Conservation (phyloP, 78 protist species). For the Tieghemostelium lacteum region DNA sequence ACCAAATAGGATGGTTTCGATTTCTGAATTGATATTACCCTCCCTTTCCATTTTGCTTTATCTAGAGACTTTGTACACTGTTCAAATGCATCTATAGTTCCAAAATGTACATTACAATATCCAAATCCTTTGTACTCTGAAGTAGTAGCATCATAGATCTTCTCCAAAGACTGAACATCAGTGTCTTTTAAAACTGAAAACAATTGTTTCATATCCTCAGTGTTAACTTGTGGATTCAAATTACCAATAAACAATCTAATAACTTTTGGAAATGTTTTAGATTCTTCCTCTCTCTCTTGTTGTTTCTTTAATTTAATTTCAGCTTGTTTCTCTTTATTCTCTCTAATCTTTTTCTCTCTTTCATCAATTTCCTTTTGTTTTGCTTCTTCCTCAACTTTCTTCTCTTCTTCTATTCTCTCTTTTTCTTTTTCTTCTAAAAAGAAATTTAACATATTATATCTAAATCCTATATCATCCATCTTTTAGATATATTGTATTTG, state of each 20-base stretch:
- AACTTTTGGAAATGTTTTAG: conserved; percentile 20
- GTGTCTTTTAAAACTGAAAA: conserved; percentile 11
- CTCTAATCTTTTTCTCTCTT: conserved; percentile 23
- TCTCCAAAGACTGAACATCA: conserved; percentile 7
- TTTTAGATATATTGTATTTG: neutral
- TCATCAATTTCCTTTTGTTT: conserved; percentile 4
- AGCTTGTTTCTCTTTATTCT: conserved; percentile 4
- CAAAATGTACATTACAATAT: conserved; percentile 24
- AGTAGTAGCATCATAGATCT: neutral
- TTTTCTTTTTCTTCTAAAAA: conserved; percentile 16
- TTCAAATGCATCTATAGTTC: conserved; percentile 3
- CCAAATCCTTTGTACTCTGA: conserved; percentile 60
- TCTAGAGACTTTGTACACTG: conserved; percentile 25
- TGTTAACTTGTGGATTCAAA: neutral
- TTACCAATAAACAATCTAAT: conserved; percentile 42
- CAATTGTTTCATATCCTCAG: neutral
- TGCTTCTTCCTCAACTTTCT: neutral
- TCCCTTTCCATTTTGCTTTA: conserved; percentile 73
- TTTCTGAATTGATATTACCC: conserved; percentile 22
- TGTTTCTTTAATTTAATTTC: neutral
- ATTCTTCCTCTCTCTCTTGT: neutral
- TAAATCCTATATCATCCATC: conserved; percentile 60
- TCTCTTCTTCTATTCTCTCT: conserved; percentile 28
- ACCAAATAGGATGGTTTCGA: conserved; percentile 20
- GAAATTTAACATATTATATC: conserved; percentile 44